phyloP scores from a whole-genome alignment of 441 rosid species.

The Adansonia gregorii region DNA sequence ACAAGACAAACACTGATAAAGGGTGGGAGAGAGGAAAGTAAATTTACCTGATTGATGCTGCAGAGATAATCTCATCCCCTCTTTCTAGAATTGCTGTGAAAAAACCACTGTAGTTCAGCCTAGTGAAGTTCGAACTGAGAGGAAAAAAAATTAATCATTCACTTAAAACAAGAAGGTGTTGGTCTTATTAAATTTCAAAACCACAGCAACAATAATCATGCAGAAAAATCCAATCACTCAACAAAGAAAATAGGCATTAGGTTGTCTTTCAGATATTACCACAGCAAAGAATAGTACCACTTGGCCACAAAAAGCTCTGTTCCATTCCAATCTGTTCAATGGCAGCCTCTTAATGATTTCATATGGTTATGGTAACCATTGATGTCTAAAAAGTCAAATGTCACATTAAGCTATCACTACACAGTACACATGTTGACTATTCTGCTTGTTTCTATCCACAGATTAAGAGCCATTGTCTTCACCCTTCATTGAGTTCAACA shows the following conservation, averaged over 20 bases:
- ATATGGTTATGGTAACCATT: not conserved
- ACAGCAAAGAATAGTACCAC: conserved; percentile 15
- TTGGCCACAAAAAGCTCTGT: not conserved
- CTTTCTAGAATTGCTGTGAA: conserved; percentile 78
- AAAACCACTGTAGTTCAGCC: conserved; percentile 77
- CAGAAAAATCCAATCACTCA: not conserved
- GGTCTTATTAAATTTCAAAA: not conserved
- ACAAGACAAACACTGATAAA: conserved; percentile 18
- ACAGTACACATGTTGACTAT: not conserved
- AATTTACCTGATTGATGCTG: conserved; percentile 84
- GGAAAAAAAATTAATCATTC: conserved; percentile 26
- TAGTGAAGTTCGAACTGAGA: conserved; percentile 79
- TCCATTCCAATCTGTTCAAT: not conserved
- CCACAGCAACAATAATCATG: not conserved
- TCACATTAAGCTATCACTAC: not conserved
- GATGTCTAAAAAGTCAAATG: not conserved
- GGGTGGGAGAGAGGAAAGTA: conserved; percentile 11
- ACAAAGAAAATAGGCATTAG: conserved; percentile 1
- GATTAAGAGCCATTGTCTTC: not conserved
- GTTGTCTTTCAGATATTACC: conserved; percentile 14
- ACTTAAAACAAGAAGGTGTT: conserved; percentile 11
- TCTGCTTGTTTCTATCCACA: conserved; percentile 15
- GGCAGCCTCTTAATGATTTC: not conserved
- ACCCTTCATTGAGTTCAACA: not conserved
- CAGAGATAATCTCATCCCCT: conserved; percentile 81